Base-by-base conservation (phyloP, 140 eudicot genomes). In the Bidens hawaiensis region DNA sequence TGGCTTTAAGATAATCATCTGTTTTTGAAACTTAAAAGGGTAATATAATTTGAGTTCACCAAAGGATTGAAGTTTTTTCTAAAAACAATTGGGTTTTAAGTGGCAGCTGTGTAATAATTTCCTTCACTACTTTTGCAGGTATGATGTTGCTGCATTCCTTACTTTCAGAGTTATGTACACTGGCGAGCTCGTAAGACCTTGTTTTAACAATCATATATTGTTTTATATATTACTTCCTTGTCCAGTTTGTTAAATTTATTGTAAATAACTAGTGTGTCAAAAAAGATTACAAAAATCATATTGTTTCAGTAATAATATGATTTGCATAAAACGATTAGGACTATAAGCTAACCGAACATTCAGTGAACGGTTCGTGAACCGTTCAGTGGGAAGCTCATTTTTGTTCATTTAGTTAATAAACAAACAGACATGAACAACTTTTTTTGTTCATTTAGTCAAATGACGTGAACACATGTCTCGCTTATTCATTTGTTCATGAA, bases 131-230 rank as follows among this genome's bases (percentile, higher is more conserved):
- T 41, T 27, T 84, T 51, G 6, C 82, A 93, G 99, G 99, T 93
- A 52, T 71, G 99, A 93, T 61, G 99, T 93, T 53, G 94, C 71
- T 70, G 34, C 86, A 28, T 88, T 88, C 69, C 87, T 85, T 73
- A 85, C 62, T 75, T 79, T 68, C 74, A 70, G 95, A 70, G 61
- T 85, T 75, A 70, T 77, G 65, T 21, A 52, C 62, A 30, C 80
- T 8, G 96, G 96, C 49, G 99, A 93, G 71, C 80, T 83, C 47
- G 99, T 93, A 83, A 78, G 96, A 58, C 58, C 30, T 49, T 62
- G 24, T 51, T 24, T 48, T 72, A 42, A 34, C 63, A 63, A 23
- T 38, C 22, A 26, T 48, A 43, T 52, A 13, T 14, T n/a, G n/a
- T n/a, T n/a, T n/a, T n/a, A n/a, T n/a, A n/a, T n/a, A n/a, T n/a